Conservation (phyloP, 148 eudicot species). For the Rhododendron williamsianum region DNA sequence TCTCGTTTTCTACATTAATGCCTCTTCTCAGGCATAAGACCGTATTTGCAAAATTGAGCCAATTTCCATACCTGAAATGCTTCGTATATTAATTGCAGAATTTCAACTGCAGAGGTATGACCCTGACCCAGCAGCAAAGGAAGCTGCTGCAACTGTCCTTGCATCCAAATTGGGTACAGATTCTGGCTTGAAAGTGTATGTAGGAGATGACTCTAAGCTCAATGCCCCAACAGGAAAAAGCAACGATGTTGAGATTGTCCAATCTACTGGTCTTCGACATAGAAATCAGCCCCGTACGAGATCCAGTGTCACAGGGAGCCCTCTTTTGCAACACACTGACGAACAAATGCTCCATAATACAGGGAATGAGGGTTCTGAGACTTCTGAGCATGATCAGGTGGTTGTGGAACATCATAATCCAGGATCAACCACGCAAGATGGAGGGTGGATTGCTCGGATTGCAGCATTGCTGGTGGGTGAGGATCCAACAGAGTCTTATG, state of each 20-base stretch:
- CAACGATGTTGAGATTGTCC: slow-evolving; percentile 51
- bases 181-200: slow-evolving; percentile 67
- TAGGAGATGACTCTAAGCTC: slow-evolving; percentile 49
- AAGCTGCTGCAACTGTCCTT: slow-evolving; percentile 89
- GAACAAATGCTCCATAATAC: slow-evolving; percentile 30
- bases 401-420: slow-evolving; percentile 67
- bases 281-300: slow-evolving; percentile 50
- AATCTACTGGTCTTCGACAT: slow-evolving; percentile 62
- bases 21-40: neutral
- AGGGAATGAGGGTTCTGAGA: slow-evolving; percentile 26
- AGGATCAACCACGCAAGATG: slow-evolving; percentile 42
- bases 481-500: slow-evolving; percentile 91
- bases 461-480: slow-evolving; percentile 96
- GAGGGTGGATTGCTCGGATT: slow-evolving; percentile 79
- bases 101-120: slow-evolving; percentile 68
- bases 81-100: neutral
- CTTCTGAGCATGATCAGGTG: slow-evolving; percentile 38
- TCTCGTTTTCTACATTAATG: neutral
- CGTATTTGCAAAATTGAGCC: neutral
- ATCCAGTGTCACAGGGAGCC: slow-evolving; percentile 38
- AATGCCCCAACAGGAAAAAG: slow-evolving; percentile 50
- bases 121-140: slow-evolving; percentile 94
- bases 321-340: slow-evolving; percentile 26
- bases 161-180: slow-evolving; percentile 89
- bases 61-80: slow-evolving; percentile 1